Evolutionary conservation across 306 rosid genomes (phyloP), one percentile per base, ranked within the genome.

Genomic region (Dalbergia cochinchinensis): DNA sequence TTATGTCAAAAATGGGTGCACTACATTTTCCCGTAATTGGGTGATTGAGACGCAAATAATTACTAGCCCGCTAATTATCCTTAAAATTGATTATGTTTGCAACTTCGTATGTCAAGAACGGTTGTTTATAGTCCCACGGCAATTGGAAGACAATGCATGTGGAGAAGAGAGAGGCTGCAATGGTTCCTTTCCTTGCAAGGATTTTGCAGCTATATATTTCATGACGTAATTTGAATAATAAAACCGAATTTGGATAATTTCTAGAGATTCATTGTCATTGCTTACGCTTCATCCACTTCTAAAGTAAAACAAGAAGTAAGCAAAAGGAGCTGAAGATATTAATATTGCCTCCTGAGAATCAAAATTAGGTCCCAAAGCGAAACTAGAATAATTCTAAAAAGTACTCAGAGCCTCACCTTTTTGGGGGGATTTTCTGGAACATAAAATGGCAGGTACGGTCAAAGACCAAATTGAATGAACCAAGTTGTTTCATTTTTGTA

Each of bases 361-460:
- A 67, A 55, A 73, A 67, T 65, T 73, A 26, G 84, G 80, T 65
- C 22, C 20, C 69, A 33, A 58, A 73, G 37, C 15, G 57, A 65
- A 44, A 31, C 22, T 5, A 64, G 31, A 9, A 66, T 45, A 37
- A 41, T 78, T 53, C 50, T 39, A 50, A 69, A 57, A 66, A 26
- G 68, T 54, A 65, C 57, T 8, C 26, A 2, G n/a, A 55, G 26
- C 48, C 67, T 79, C 18, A 73, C 14, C 65, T 37, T 65, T 16
- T 54, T 10, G 37, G 44, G 78, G 74, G 48, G 16, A 26, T 26
- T 73, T 42, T 65, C 5, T 55, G 74, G 79, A 55, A 18, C 69
- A 65, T 11, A 55, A 74, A 55, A 65, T 65, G 84, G 45, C 33
- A 73, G 84, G 84, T 81, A 81, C 8, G 70, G 84, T 74, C 84